These are phyloP conservation scores for Delonix regia DNA, from an alignment of 306 rosid genomes.

Conservation along the genomic window DNA sequence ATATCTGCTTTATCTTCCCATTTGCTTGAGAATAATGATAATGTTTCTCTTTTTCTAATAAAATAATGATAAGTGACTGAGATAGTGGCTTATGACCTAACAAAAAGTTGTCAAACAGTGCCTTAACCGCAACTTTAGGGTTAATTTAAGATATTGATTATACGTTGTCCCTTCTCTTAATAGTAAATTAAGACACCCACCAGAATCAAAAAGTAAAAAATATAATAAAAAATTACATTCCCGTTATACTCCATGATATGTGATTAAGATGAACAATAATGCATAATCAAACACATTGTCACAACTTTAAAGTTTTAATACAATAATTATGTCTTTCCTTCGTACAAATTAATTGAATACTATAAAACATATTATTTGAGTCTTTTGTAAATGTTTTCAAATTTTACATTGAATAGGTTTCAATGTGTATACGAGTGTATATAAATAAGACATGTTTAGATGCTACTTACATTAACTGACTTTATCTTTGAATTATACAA, in stretches of 20 bases:
- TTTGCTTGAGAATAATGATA: constrained; percentile 12
- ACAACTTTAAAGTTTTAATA: neutral
- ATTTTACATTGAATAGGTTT: no score
- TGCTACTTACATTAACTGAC: no score
- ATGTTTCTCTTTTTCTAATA: neutral
- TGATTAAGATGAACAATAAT: neutral
- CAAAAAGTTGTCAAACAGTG: neutral
- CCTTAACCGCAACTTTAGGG: neutral
- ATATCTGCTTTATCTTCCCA: constrained; percentile 6
- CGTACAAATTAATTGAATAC: no score
- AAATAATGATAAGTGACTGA: neutral
- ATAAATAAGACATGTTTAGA: no score
- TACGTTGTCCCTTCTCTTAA: neutral
- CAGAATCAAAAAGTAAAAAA: neutral
- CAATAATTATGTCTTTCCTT: neutral
- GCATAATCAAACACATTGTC: neutral
- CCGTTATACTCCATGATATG: no score
- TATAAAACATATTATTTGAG: no score
- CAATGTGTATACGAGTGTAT: no score
- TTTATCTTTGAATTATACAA: no score
- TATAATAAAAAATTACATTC: neutral
- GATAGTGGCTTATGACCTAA: constrained; percentile 14
- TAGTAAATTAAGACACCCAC: neutral
- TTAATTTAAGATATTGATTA: neutral
- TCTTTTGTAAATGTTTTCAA: no score